These are phyloP conservation scores for Rhododendron williamsianum DNA, from an alignment of 148 eudicot genomes.

Conservation along the genomic window DNA sequence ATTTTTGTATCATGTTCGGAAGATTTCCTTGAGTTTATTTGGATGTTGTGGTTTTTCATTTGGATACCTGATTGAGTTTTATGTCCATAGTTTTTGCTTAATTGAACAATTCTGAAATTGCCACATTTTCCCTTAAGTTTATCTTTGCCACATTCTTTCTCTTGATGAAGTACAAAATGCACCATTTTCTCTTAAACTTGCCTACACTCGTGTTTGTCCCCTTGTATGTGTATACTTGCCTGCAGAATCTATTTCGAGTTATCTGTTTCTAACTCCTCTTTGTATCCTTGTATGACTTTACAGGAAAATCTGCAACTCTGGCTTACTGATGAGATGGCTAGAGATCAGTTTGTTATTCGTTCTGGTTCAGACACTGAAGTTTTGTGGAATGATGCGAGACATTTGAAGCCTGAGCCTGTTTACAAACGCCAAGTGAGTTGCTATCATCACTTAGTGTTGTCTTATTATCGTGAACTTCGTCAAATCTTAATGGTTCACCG, in stretches of 20 bases:
- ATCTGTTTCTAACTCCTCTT: too few species aligned
- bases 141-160: neutral
- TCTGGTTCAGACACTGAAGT: slow-evolving; percentile 85
- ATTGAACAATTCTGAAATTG: neutral
- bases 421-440: slow-evolving; percentile 68
- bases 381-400: slow-evolving; percentile 95
- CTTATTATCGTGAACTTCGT: neutral
- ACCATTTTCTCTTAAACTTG: neutral
- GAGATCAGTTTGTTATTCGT: slow-evolving; percentile 94
- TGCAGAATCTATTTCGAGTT: neutral
- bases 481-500: neutral
- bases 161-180: neutral
- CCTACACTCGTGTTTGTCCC: neutral
- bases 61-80: neutral
- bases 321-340: slow-evolving; percentile 88
- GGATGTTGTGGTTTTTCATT: neutral
- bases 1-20: neutral
- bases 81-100: neutral
- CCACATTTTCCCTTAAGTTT: too few species aligned
- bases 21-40: neutral
- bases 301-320: slow-evolving; percentile 90
- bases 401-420: slow-evolving; percentile 71
- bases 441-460: slow-evolving; percentile 3
- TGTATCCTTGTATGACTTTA: slow-evolving; percentile 3
- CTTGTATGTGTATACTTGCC: neutral